phyloP scores from a whole-genome alignment of 352 stramenopile species.

The Phytophthora kernoviae region DNA sequence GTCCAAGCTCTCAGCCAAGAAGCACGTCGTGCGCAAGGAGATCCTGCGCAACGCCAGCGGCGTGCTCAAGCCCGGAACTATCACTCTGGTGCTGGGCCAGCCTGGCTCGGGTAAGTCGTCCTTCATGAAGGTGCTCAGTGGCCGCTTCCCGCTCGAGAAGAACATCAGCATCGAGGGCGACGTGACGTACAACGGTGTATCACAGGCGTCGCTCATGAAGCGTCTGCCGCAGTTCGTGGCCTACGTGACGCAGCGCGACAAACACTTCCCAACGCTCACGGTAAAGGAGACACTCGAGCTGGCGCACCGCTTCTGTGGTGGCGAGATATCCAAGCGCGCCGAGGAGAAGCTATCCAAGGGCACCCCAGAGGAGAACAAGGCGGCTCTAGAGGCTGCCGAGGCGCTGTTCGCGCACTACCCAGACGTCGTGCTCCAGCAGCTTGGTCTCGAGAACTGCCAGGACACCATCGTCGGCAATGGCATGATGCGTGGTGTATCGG shows the following conservation, averaged over 20 bases:
- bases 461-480: slow-evolving; percentile 66
- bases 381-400: slow-evolving; percentile 19
- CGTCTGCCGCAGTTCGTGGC: slow-evolving; percentile 45
- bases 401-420: slow-evolving; percentile 35
- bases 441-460: slow-evolving; percentile 30
- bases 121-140: slow-evolving; percentile 33
- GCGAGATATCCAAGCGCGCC: slow-evolving; percentile 29
- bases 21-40: slow-evolving; percentile 45
- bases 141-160: slow-evolving; percentile 49
- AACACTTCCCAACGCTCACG: slow-evolving; percentile 76
- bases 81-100: slow-evolving; percentile 29
- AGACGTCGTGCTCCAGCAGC: slow-evolving; percentile 25
- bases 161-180: slow-evolving; percentile 41
- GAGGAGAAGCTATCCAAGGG: slow-evolving; percentile 48
- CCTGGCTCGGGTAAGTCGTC: slow-evolving; percentile 31
- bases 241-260: slow-evolving; percentile 77
- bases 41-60: slow-evolving; percentile 58
- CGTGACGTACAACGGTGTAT: slow-evolving; percentile 54
- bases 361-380: slow-evolving; percentile 38
- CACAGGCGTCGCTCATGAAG: slow-evolving; percentile 28
- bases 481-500: slow-evolving; percentile 72
- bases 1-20: slow-evolving; percentile 34
- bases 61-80: slow-evolving; percentile 47
- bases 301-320: slow-evolving; percentile 78
- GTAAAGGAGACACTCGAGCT: slow-evolving; percentile 32